Percentiles rank a stretch among this genome's conserved stretches.
These are phyloP conservation scores for Eucalyptus regnans DNA, from an alignment of 345 rosid species.

Conservation along the genomic window DNA sequence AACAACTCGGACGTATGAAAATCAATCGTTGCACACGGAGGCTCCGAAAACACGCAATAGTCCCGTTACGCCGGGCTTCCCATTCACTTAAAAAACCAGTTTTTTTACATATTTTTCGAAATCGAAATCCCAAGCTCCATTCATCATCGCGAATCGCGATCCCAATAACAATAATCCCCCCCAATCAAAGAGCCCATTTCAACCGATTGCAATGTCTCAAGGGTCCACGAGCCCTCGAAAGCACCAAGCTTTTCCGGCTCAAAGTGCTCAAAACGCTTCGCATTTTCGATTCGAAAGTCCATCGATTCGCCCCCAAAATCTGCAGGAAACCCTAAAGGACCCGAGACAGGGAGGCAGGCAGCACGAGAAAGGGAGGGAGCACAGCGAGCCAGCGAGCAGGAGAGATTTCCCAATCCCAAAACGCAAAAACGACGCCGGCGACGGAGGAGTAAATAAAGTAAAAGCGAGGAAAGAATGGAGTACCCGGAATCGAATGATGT, in stretches of 20 bases:
- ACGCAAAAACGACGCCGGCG: conserved; percentile 6
- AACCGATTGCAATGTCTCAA: not conserved
- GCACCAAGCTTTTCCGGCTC: not conserved
- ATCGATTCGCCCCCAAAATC: not conserved
- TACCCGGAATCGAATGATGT: not conserved
- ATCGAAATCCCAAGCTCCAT: not conserved
- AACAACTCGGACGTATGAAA: not conserved
- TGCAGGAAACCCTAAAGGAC: not conserved
- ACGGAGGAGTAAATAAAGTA: not conserved
- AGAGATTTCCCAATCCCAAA: not conserved
- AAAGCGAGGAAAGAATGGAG: not conserved
- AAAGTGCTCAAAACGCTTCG: not conserved
- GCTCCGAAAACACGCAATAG: not conserved
- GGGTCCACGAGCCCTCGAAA: not conserved
- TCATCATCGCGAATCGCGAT: not conserved
- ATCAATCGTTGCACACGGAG: not conserved
- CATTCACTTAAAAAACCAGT: not conserved
- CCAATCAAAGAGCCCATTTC: not conserved
- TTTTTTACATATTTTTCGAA: not conserved
- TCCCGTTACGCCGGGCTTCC: not conserved
- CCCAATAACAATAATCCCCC: not conserved
- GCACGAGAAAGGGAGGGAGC: not conserved
- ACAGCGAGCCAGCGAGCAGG: not conserved
- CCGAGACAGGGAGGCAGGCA: not conserved
- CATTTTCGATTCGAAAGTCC: not conserved